These are phyloP conservation scores for Calonectria hongkongensis DNA, from an alignment of 2,329 filamentous ascomycete species.

Conservation along the genomic window DNA sequence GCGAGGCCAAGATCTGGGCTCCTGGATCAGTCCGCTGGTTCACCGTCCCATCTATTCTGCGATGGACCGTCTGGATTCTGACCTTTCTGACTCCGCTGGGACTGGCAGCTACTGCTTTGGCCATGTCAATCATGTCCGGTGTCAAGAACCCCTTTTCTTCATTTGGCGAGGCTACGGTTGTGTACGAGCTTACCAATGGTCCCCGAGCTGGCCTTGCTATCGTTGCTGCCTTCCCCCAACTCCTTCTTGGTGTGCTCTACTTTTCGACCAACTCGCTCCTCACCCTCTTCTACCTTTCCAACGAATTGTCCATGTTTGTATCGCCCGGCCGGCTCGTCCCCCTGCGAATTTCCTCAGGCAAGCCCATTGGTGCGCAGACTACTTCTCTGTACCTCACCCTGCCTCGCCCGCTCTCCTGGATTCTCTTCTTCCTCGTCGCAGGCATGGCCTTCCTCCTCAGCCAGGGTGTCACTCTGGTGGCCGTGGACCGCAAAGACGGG, in stretches of 20 bases:
- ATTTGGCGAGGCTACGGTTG: constrained; percentile 62
- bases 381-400: constrained; percentile 71
- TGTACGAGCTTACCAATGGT: constrained; percentile 57
- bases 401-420: constrained; percentile 67
- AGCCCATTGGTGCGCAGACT: constrained; percentile 66
- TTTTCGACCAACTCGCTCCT: constrained; percentile 68
- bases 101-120: constrained; percentile 64
- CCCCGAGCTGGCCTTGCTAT: constrained; percentile 58
- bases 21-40: constrained; percentile 67
- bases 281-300: constrained; percentile 68
- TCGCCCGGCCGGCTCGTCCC: constrained; percentile 48
- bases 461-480: constrained; percentile 64
- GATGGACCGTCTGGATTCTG: constrained; percentile 64
- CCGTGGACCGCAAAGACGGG: constrained; percentile 54
- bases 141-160: constrained; percentile 58
- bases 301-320: constrained; percentile 69
- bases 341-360: constrained; percentile 68
- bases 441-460: constrained; percentile 68
- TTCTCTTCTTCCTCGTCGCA: constrained; percentile 65
- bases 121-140: constrained; percentile 57
- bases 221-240: constrained; percentile 68
- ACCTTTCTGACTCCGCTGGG: constrained; percentile 63
- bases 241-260: constrained; percentile 69
- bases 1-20: constrained; percentile 66
- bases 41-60: constrained; percentile 62